Evolutionary conservation across 2,329 filamentous ascomycete species (phyloP).

Genomic region (Trichophyton mentagrophytes): DNA sequence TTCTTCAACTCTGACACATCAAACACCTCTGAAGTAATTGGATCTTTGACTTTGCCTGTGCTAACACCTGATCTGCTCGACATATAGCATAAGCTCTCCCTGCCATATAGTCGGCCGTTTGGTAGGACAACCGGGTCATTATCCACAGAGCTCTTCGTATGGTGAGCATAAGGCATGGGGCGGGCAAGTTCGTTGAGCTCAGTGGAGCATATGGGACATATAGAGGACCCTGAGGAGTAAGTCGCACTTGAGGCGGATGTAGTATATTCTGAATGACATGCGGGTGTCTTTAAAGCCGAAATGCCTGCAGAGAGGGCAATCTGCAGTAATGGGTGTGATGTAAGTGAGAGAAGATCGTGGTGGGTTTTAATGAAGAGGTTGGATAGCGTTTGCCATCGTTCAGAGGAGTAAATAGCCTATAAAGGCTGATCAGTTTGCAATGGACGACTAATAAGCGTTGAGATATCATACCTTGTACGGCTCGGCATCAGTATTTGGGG

Average conservation of each 20-base stretch:
- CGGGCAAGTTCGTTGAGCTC: conserved; percentile 86
- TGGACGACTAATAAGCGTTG: background rate
- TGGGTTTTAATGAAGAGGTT: conserved; percentile 74
- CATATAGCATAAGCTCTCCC: conserved; percentile 58
- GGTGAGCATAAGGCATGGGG: conserved; percentile 84
- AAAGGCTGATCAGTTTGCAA: background rate
- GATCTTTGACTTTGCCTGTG: conserved; percentile 58
- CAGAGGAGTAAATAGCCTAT: conserved; percentile 57
- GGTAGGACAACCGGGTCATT: conserved; percentile 75
- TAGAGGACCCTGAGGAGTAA: conserved; percentile 49
- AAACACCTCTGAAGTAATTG: conserved; percentile 60
- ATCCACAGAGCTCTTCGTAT: conserved; percentile 87
- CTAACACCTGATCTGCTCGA: conserved; percentile 59
- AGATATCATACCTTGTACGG: conserved; percentile 43
- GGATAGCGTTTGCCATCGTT: conserved; percentile 65
- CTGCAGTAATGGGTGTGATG: conserved; percentile 71
- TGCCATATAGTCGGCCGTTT: conserved; percentile 75
- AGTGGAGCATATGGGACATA: conserved; percentile 91
- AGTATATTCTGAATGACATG: conserved; percentile 62
- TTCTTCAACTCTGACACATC: conserved; percentile 56
- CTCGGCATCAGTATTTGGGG: conserved; percentile 46
- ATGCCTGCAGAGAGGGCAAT: conserved; percentile 82
- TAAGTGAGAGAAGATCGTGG: conserved; percentile 71
- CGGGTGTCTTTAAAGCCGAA: conserved; percentile 88
- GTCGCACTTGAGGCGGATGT: conserved; percentile 42